Percentiles rank a stretch among this genome's conserved stretches.
Conservation (phyloP, 1,284 basidiomycete genomes). For the Anthracocystis walkeri region DNA sequence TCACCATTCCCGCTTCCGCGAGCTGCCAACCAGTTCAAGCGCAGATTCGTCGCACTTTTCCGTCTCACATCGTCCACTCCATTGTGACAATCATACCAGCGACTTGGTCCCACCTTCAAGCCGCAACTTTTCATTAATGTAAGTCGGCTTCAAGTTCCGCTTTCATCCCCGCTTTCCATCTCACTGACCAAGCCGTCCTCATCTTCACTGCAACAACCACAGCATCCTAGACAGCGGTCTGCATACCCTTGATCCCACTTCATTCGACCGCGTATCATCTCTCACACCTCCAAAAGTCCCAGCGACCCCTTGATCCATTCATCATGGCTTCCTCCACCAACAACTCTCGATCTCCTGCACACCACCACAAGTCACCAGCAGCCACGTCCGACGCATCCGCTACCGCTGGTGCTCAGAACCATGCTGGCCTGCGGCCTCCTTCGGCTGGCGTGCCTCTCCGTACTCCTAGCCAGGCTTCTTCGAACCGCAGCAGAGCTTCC, state of each 20-base stretch:
- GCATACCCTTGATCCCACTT: constrained; percentile 20
- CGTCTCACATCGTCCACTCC: constrained; percentile 2
- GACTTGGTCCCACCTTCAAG: constrained; percentile 9
- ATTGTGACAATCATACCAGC: constrained; percentile 27
- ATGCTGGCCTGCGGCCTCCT: constrained; percentile 35
- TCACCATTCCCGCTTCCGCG: constrained; percentile 2
- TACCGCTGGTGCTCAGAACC: constrained; percentile 9
- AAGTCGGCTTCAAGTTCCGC: constrained; percentile 5
- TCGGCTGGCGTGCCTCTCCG: constrained; percentile 18
- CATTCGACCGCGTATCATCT: constrained; percentile 3
- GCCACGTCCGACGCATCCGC: constrained; percentile 21
- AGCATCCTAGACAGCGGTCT: constrained; percentile 21
- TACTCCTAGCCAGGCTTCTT: constrained; percentile 36
- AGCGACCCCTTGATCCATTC: constrained; percentile 10
- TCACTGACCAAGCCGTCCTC: constrained; percentile 7
- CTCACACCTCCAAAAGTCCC: constrained; percentile 3
- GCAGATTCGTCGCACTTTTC: too few relatives aligned
- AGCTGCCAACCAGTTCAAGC: background rate
- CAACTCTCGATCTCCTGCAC: constrained; percentile 26
- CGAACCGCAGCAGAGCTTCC: constrained; percentile 37
- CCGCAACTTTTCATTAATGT: constrained; percentile 16
- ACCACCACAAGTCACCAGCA: constrained; percentile 34
- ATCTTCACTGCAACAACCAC: background rate
- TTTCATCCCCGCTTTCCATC: background rate
- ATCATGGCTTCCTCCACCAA: constrained; percentile 38